Evolutionary conservation across 495 filamentous ascomycete genomes (phyloP), one percentile per base, ranked within the genome.

Genomic region (Penicillium samsonianum): DNA sequence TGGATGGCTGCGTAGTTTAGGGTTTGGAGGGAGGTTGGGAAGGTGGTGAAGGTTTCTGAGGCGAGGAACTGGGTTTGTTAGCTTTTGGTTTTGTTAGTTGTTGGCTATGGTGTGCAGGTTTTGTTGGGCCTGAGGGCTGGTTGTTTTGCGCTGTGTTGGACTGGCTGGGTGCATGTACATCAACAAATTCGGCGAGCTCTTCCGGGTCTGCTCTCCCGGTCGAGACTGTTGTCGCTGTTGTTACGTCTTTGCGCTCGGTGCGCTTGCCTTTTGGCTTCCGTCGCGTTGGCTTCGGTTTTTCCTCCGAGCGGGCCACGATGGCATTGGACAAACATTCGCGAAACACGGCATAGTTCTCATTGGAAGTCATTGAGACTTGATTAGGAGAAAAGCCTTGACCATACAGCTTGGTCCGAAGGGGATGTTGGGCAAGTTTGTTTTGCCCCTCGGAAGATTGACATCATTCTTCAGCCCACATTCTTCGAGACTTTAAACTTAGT

Each of bases 131-230:
- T 38, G 35, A 38, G 33, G 14, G 33, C 40, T 12, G 17, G 17
- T 20, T 14, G 41, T 10, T 43, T 20, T 20, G 41, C 19, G 20
- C 41, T 50, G 8, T 20, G 20, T 46, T 46, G 50, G 19, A 14
- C 35, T 48, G 37, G 17, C 14, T 19, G 41, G 52, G 50, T 51
- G 22, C n/a, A 60, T 59, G 46, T 78, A 84, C 83, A 60, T 86
- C 81, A 28, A 85, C 84, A 67, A 93, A 94, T 6, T 93, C 90
- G 43, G 78, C 80, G 26, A 92, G 72, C 48, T 91, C 90, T 55
- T 86, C 86, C 9, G 83, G 82, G 63, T 84, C 80, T 5, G 72
- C 63, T 35, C 64, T 62, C 22, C 66, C 61, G 3, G 49, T 59
- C 62, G 58, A 25, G 4, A 57, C 40, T 12, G 45, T 30, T 22